phyloP scores from a whole-genome alignment of 352 stramenopile species.

The Plasmopara viticola region DNA sequence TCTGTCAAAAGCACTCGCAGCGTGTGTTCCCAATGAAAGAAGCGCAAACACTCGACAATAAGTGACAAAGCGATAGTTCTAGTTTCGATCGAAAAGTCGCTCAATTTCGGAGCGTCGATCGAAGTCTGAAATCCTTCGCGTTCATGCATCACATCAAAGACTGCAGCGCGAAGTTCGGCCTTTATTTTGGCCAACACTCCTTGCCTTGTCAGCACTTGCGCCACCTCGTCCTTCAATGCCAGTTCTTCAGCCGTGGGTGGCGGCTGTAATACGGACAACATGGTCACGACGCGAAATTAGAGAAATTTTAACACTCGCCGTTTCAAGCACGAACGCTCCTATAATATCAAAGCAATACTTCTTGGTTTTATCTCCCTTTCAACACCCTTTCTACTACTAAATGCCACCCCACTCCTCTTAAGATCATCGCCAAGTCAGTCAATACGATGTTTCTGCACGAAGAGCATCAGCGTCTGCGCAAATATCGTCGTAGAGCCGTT shows the following conservation, averaged over 20 bases:
- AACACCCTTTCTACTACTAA: no score
- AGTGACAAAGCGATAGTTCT: conserved; percentile 36
- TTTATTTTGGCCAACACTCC: conserved; percentile 74
- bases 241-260: conserved; percentile 42
- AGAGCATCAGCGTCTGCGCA: conserved; percentile 59
- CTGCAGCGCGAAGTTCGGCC: conserved; percentile 63
- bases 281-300: conserved; percentile 8
- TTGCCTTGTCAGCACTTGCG: conserved; percentile 42
- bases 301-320: background rate
- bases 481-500: conserved; percentile 84
- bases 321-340: background rate
- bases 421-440: background rate
- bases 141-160: conserved; percentile 76
- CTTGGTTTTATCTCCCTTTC: background rate
- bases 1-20: conserved; percentile 46
- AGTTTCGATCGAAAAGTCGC: conserved; percentile 26
- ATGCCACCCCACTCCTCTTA: no score
- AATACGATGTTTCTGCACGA: conserved; percentile 8
- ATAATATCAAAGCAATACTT: background rate
- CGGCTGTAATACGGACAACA: conserved; percentile 25
- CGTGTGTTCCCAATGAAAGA: conserved; percentile 54
- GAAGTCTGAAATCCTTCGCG: conserved; percentile 18
- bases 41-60: conserved; percentile 50
- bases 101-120: conserved; percentile 17
- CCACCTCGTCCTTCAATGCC: conserved; percentile 59